phyloP scores from a whole-genome alignment of 2,329 filamentous ascomycete genomes.

The Aspergillus sp. region DNA sequence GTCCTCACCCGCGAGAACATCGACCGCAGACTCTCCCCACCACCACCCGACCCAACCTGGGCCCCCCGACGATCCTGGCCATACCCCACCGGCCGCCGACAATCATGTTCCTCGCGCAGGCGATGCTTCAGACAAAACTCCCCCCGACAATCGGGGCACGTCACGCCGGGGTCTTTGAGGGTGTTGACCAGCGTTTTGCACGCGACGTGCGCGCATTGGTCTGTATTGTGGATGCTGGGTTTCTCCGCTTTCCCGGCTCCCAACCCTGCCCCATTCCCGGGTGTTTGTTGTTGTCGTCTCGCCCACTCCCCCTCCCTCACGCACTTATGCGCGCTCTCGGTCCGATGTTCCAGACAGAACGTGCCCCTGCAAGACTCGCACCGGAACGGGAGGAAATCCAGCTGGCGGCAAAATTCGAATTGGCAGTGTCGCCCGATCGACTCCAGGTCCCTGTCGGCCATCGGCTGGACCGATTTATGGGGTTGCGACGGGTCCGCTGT shows the following conservation, averaged over 20 bases:
- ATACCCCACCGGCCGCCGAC: slow-evolving; percentile 42
- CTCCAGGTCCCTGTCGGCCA: slow-evolving; percentile 62
- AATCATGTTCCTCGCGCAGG: slow-evolving; percentile 65
- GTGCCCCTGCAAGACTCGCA: slow-evolving; percentile 80
- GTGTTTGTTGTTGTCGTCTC: slow-evolving; percentile 30
- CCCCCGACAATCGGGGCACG: slow-evolving; percentile 40
- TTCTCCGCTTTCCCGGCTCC: slow-evolving; percentile 33
- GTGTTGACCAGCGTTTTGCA: slow-evolving; percentile 48
- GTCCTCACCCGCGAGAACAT: slow-evolving; percentile 69
- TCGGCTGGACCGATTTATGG: no score
- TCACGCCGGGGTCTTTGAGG: slow-evolving; percentile 40
- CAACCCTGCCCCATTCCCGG: no score
- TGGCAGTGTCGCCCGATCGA: slow-evolving; percentile 88
- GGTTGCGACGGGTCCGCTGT: slow-evolving; percentile 25
- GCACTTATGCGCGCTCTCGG: slow-evolving; percentile 69
- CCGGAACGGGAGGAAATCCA: slow-evolving; percentile 91
- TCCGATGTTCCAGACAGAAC: slow-evolving; percentile 90
- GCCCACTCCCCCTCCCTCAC: slow-evolving; percentile 54
- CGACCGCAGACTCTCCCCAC: slow-evolving; percentile 56
- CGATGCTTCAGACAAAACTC: slow-evolving; percentile 45
- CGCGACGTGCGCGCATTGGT: slow-evolving; percentile 39
- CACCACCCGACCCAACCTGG: no score
- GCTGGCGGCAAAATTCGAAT: slow-evolving; percentile 80
- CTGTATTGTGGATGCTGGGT: slow-evolving; percentile 48
- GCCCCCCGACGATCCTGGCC: no score